Base-by-base conservation (phyloP, 1,139 yeast species). In the Scheffersomyces segobiensis region DNA sequence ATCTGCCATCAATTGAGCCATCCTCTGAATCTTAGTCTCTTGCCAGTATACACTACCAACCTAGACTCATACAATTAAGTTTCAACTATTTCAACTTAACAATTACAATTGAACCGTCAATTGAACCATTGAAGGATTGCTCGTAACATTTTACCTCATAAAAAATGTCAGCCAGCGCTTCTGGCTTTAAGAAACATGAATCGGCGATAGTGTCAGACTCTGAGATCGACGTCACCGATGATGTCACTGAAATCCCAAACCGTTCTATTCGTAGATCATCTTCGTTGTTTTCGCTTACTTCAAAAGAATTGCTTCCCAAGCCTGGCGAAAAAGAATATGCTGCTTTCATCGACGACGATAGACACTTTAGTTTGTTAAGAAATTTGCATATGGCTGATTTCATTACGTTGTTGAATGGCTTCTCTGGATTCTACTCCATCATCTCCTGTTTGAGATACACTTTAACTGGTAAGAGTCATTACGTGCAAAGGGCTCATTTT, bases 331-430 rank as follows among this genome's bases (percentile, higher is more conserved):
- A 82, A 49, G 97, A 91, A 70, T 89, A 91, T 67, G 82, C 84
- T 62, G 91, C 88, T 53, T 92, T 92, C 70, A 86, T 92, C 58
- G 84, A 87, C 55, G 97, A 93, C 72, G 82, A 83, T 57, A 84
- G 96, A 69, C 98, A 89, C 70, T 87, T 90, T 65, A 86, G 90
- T 54, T 82, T 89, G 80, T 74, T 89, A 58, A 81, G 96, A 70
- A 89, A 89, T 69, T 83, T 95, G 63, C 98, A 95, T 73, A 82
- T 93, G 87, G 99, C 99, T 2, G 99, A 95, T 73, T 92, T 88
- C 76, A 95, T 95, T 70, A 95, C 99, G 1, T 83, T 93, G 77
- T 81, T 95, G 73, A 95, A 95, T 74, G 98, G 95, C 7, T 89
- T 89, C 68, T 84, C 88, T 50, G 99, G 99, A 1, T 93, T 95